phyloP scores from a whole-genome alignment of 164 flowering plant species.

The Kingdonia uniflora region DNA sequence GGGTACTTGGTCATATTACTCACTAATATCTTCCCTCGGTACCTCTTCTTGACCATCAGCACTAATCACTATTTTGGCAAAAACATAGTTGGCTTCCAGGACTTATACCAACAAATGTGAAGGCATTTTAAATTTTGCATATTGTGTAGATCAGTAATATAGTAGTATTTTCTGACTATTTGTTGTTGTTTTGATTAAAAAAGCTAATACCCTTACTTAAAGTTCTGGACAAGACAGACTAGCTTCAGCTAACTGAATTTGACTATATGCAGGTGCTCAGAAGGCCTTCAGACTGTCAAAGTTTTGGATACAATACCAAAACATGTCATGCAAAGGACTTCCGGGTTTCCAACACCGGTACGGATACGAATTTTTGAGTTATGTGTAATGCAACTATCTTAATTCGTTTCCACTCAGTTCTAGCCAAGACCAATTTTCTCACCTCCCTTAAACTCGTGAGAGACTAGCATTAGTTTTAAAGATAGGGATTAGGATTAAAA shows the following conservation, averaged over 20 bases:
- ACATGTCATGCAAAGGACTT: constrained; percentile 57
- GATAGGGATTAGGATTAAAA: too few species aligned
- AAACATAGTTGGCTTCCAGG: background rate
- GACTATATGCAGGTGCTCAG: constrained; percentile 56
- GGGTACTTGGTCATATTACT: too few species aligned
- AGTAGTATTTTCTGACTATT: too few species aligned
- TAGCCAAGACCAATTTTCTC: background rate
- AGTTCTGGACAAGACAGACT: background rate
- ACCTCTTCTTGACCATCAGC: too few species aligned
- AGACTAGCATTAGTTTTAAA: background rate
- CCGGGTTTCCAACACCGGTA: constrained; percentile 92
- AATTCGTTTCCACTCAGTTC: background rate
- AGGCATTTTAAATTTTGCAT: too few species aligned
- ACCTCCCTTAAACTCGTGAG: background rate
- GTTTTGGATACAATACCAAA: constrained; percentile 81
- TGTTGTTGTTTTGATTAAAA: background rate
- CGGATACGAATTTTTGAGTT: constrained; percentile 3
- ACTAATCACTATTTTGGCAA: too few species aligned
- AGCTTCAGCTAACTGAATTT: constrained; percentile 6
- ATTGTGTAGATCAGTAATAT: too few species aligned
- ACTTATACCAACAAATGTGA: too few species aligned
- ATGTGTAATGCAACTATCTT: background rate
- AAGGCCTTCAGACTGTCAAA: constrained; percentile 75
- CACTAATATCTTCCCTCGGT: too few species aligned
- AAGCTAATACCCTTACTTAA: too few species aligned